Evolutionary conservation across 331 rosid species (phyloP), one percentile per base, ranked within the genome.

Genomic region (Pyrus hybrid): DNA sequence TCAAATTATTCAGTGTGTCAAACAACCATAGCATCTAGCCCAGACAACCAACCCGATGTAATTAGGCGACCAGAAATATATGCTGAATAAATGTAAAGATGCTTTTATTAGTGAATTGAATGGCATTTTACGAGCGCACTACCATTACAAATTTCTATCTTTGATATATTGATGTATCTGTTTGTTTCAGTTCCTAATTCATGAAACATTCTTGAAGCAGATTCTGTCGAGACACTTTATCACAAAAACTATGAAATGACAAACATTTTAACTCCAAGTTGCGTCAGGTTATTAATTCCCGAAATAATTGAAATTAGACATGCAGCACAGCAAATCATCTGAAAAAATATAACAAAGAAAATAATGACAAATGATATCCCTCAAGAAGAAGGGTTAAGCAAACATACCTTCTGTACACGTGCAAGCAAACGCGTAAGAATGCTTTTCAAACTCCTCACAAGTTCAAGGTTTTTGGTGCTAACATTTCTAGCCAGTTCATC

Each of bases 391-490:
- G 22, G n/a, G 75, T 25, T 30, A 20, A 67, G 63, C 68, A 57
- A 63, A 47, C 72, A 75, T 63, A 93, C 98, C 99, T 94, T 94
- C 32, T 94, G 97, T 76, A 94, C 97, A 1, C 96, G 88, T 2
- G 99, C 96, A 75, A 94, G 93, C 69, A 88, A 83, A 11, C 90
- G 91, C 1, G 99, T 94, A 76, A 94, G 90, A 74, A 88, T 92
- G 83, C 99, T 94, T 86, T 94, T 94, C 88, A 94, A 85, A 80
- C 96, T 94, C 60, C 96, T 72, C 63, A 95, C 99, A 74, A 85
- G 95, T 77, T 95, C 97, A 80, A 95, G 93, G 88, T 92, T 95
- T 75, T 90, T 95, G 76, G 99, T 92, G 84, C 97, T 95, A 68
- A 95, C 97, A 87, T 87, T 92, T 85, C 85, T 85, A 18, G 97